Conservation (phyloP, 1,284 basidiomycete genomes). For the Psilocybe mexicana region DNA sequence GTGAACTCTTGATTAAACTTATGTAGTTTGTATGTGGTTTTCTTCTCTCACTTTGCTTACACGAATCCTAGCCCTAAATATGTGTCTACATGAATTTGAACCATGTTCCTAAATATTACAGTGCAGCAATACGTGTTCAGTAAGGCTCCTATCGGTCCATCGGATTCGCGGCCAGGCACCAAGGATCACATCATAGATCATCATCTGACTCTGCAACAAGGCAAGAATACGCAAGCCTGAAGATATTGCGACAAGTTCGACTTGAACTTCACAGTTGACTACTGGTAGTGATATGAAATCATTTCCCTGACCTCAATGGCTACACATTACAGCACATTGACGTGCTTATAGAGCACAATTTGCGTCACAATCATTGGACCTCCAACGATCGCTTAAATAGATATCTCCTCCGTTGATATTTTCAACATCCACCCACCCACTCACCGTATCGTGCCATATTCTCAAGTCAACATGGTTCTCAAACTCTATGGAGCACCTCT, state of each 20-base stretch:
- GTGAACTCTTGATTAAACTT: too few relatives aligned
- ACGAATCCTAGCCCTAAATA: too few relatives aligned
- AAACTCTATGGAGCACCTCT: slow-evolving; percentile 43
- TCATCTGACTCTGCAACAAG: neutral
- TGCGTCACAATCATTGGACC: neutral
- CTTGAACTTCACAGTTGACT: too few relatives aligned
- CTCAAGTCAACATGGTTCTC: slow-evolving; percentile 42
- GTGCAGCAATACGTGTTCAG: too few relatives aligned
- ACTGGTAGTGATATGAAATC: neutral
- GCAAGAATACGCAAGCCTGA: neutral
- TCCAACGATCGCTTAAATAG: neutral
- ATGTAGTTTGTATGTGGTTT: too few relatives aligned
- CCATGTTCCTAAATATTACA: too few relatives aligned
- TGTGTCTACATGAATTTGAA: too few relatives aligned
- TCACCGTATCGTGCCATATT: neutral
- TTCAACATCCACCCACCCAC: too few relatives aligned
- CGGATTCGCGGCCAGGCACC: neutral
- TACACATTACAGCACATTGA: neutral
- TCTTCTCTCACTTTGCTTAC: too few relatives aligned
- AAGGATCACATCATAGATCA: neutral
- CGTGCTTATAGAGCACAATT: neutral
- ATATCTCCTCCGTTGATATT: too few relatives aligned
- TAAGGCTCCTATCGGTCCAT: too few relatives aligned
- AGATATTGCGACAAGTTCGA: too few relatives aligned
- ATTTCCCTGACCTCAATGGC: neutral